Base-by-base conservation (phyloP, 495 filamentous ascomycete species). In the Ramalina peruviana region DNA sequence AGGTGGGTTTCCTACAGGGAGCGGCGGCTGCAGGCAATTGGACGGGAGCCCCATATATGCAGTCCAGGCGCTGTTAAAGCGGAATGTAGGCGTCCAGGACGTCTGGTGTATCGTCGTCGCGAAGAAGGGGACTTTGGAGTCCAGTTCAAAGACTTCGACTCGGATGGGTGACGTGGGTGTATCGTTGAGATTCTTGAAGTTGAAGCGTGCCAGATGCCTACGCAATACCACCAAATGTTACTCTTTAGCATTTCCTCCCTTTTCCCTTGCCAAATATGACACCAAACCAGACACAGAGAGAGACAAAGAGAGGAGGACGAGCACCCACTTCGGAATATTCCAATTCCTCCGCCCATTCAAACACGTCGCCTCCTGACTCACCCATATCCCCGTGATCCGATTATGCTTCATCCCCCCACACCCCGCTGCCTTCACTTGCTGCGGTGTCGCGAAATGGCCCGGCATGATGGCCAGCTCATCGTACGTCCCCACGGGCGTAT, bases 311-410 rank as follows among this genome's bases (percentile, higher is more conserved):
- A 3, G 3, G 21, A 21, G 6, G 19, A 0, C 9, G 5, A 25
- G 13, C 10, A 47, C 47, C 3, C 20, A 54, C 55, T 75, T 75
- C 10, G 73, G 71, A 38, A 73, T 69, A 58, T 74, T 75, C 71
- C 71, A 75, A 49, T 72, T 70, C 65, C 51, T 54, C 46, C 66
- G 46, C 40, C 73, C 72, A 54, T 75, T 74, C 54, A 62, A 72
- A 36, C 62, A 65, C 2, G 67, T 74, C 21, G 70, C 57, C 46
- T 68, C 62, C 52, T 71, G 66, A 43, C 62, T 70, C 42, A 76
- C 72, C 52, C 72, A 76, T n/a, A 77, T 72, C 7, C 69, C 60
- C 3, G 66, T 69, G 46, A 72, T 63, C 25, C 69, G 46, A 13
- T 53, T 37, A 17, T 45, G 50, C 49, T 53, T 65, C 41, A 58